Base-by-base conservation (phyloP, 129 eudicot species). In the Centrapalus pauciflorus region DNA sequence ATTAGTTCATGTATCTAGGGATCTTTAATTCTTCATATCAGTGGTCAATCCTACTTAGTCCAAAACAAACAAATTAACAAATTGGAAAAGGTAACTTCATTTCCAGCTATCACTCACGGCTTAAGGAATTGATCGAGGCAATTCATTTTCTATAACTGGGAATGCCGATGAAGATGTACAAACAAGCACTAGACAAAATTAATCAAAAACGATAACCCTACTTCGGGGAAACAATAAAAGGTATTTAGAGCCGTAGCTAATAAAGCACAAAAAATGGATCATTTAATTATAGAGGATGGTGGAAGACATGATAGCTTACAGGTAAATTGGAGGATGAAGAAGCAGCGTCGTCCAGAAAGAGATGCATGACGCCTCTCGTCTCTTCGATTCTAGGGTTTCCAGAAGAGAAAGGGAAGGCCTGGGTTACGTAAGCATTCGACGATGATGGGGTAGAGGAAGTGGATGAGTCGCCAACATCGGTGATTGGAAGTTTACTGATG, bases 361-460 rank as follows among this genome's bases (percentile, higher is more conserved):
- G 85, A 70, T 82, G 92, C 92, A 93, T 80, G 72, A 93, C 77
- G 69, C 96, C 98, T 70, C 96, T 71, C 43, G 85, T 82, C 64
- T 93, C 88, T 84, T 93, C 98, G 72, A 93, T 93, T 38, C 87
- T 84, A 78, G 98, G 98, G 95, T 93, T 93, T 65, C 98, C 98
- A 43, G 95, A 93, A 19, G 96, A 88, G 78, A 93, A 93, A 24
- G 81, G 82, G 55, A 88, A 78, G 37, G 82, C 64, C 56, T 83
- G 90, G 12, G 84, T 77, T 10, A 81, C 63, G 37, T 76, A 49
- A 58, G 86, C 73, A 55, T 23, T 58, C 1, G 85, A 76, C 11
- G 72, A 25, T 11, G 81, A 61, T 4, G 83, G 50, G 41, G 73
- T 48, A 51, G 81, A 61, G 7, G 83, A 57, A 33, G 73, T 48